Conservation (phyloP, 1,139 yeast genomes). For the Diutina mesorugosa region DNA sequence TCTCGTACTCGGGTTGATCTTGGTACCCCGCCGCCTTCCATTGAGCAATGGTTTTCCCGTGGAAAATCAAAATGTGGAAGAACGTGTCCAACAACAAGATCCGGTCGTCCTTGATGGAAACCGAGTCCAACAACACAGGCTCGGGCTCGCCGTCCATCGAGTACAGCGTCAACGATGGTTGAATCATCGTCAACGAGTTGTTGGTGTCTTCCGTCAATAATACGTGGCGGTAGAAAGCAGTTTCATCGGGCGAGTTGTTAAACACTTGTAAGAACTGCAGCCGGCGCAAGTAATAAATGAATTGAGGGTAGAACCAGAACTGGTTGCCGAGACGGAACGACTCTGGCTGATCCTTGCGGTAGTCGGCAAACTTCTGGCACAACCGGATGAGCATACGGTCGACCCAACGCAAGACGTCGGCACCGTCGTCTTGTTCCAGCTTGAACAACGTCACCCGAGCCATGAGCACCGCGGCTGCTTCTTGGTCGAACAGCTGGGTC, state of each 20-base stretch:
- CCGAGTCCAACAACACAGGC: slow-evolving; percentile 90
- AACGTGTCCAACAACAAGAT: slow-evolving; percentile 85
- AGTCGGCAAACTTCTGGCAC: slow-evolving; percentile 40
- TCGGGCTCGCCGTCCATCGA: slow-evolving; percentile 72
- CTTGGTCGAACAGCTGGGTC: slow-evolving; percentile 83
- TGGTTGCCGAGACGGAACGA: slow-evolving; percentile 35
- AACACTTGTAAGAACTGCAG: slow-evolving; percentile 94
- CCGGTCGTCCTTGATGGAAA: slow-evolving; percentile 81
- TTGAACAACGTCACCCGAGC: slow-evolving; percentile 87
- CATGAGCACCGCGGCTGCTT: slow-evolving; percentile 95
- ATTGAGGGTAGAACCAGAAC: slow-evolving; percentile 68
- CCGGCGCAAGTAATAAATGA: slow-evolving; percentile 90
- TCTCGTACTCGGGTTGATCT: slow-evolving; percentile 79
- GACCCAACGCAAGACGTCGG: slow-evolving; percentile 39
- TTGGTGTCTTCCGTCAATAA: slow-evolving; percentile 83
- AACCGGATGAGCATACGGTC: slow-evolving; percentile 38
- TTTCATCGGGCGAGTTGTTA: slow-evolving; percentile 97
- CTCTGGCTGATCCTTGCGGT: slow-evolving; percentile 34
- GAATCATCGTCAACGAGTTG: slow-evolving; percentile 93
- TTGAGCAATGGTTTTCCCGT: slow-evolving; percentile 87
- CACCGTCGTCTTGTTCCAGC: slow-evolving; percentile 58
- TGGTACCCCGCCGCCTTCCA: slow-evolving; percentile 97
- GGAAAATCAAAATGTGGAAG: slow-evolving; percentile 91
- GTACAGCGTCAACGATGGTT: slow-evolving; percentile 86
- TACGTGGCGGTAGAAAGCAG: slow-evolving; percentile 92